Base-by-base conservation (phyloP, 1,284 basidiomycete species). In the Tylopilus sp. region DNA sequence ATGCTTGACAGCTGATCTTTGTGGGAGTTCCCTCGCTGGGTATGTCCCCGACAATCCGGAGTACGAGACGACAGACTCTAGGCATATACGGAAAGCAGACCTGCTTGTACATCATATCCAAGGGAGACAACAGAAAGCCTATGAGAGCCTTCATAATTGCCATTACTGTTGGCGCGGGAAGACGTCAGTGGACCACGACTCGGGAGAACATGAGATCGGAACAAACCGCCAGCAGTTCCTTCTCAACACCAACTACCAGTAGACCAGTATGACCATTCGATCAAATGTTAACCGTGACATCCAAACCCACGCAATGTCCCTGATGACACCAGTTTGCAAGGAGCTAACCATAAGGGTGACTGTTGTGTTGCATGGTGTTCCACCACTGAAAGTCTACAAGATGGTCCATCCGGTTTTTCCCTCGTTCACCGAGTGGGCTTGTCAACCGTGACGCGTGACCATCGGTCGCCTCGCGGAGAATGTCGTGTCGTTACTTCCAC, bases 51-150 rank as follows among this genome's bases (percentile, higher is more conserved):
- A n/a, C n/a, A n/a, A n/a, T n/a, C n/a, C n/a, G n/a, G n/a, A n/a
- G n/a, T n/a, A n/a, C n/a, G n/a, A n/a, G n/a, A n/a, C n/a, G n/a
- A n/a, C n/a, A n/a, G n/a, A n/a, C n/a, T n/a, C n/a, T n/a, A n/a
- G n/a, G n/a, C n/a, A n/a, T n/a, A n/a, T n/a, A n/a, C n/a, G n/a
- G n/a, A n/a, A n/a, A n/a, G n/a, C n/a, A n/a, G n/a, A n/a, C n/a
- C n/a, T n/a, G n/a, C n/a, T n/a, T n/a, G n/a, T n/a, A n/a, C n/a
- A n/a, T n/a, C n/a, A n/a, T n/a, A n/a, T n/a, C 88, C 88, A 2
- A 90, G 78, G 0, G 88, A 89, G 6, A 89, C 89, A 51, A 91
- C 86, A 2, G 87, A 89, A 1, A 89, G 77, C 1, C 89, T 87
- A 67, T 90, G 89, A 0, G 88, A 86, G 22, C 86, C 86, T 70